Percentiles rank a stretch among this genome's conserved stretches.
These are phyloP conservation scores for Dentipellis fragilis DNA, from an alignment of 768 basidiomycete species.

Conservation along the genomic window DNA sequence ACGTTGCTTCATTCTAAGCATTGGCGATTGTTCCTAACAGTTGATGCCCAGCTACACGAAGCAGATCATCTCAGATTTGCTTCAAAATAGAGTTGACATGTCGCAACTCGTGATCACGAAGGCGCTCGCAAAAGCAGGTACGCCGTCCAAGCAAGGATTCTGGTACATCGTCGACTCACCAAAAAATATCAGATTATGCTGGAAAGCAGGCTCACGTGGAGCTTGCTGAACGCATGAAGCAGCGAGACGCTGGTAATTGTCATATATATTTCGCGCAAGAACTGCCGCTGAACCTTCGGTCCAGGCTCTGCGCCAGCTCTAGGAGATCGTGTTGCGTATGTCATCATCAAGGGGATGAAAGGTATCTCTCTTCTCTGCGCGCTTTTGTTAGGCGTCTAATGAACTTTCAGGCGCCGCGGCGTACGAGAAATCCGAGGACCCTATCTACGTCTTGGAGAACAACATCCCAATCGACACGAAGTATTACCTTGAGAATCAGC, in stretches of 20 bases:
- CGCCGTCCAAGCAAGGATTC: conserved; percentile 12
- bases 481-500: conserved; percentile 96
- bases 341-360: conserved; percentile 94
- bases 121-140: conserved; percentile 81
- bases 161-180: not conserved
- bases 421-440: conserved; percentile 98
- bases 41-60: conserved; percentile 66
- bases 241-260: conserved; percentile 76
- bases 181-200: conserved; percentile 56
- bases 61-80: conserved; percentile 82
- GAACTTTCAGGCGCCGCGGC: conserved; percentile 74
- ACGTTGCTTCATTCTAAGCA: conserved; percentile 17
- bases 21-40: conserved; percentile 1
- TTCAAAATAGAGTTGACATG: conserved; percentile 98
- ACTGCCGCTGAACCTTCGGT: not conserved
- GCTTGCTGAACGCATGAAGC: conserved; percentile 89
- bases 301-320: conserved; percentile 91
- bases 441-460: conserved; percentile 93
- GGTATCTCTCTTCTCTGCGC: conserved; percentile 29
- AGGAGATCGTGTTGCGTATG: conserved; percentile 98
- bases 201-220: conserved; percentile 97
- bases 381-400: not conserved
- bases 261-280: not conserved
- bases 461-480: conserved; percentile 97
- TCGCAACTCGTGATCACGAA: conserved; percentile 99